These are phyloP conservation scores for Echeveria elegans DNA, from an alignment of 164 flowering plant species.

Conservation along the genomic window DNA sequence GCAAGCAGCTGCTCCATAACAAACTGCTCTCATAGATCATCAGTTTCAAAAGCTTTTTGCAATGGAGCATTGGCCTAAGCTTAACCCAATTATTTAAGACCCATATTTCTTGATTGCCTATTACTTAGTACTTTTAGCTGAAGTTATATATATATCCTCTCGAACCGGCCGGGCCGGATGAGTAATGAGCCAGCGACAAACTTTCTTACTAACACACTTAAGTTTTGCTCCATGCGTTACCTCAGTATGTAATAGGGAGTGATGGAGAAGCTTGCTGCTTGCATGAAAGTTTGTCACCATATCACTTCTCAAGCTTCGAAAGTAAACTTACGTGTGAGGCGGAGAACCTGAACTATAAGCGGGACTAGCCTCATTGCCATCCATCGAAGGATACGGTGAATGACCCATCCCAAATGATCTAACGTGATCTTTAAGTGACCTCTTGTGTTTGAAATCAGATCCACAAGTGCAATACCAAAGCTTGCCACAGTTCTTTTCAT, in stretches of 20 bases:
- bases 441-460: slow-evolving; percentile 24
- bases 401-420: slow-evolving; percentile 50
- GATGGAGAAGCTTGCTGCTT: background rate
- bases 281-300: background rate
- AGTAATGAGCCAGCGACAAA: background rate
- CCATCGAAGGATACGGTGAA: background rate
- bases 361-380: background rate
- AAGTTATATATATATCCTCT: background rate
- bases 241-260: background rate
- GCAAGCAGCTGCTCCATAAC: background rate
- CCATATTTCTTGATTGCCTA: background rate
- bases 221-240: too few relatives aligned
- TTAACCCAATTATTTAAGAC: background rate
- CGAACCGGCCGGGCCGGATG: background rate
- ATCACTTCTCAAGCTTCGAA: background rate
- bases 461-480: background rate
- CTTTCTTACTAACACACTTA: background rate
- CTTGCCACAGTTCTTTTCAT: background rate
- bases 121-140: background rate
- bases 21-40: background rate
- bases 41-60: background rate
- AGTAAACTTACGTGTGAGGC: background rate
- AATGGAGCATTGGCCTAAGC: background rate
- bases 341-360: background rate
- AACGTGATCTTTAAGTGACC: slow-evolving; percentile 53